Conservation (phyloP, 2,329 filamentous ascomycete species). For the Rugonectria rugulosa region DNA sequence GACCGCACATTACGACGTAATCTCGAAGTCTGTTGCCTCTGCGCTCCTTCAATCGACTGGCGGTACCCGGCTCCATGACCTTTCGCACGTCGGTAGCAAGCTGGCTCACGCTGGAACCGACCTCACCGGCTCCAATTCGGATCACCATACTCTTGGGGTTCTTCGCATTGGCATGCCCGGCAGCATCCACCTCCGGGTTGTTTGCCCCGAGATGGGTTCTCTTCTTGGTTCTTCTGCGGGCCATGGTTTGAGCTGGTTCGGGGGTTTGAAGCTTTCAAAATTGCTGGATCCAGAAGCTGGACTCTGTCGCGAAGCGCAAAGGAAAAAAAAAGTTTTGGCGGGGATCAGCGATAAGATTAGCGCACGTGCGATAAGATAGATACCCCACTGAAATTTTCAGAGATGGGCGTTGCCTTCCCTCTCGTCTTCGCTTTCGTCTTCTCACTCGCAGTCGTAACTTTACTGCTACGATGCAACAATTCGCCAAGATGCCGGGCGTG, state of each 20-base stretch:
- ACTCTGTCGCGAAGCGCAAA: slow-evolving; percentile 33
- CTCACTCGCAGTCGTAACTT: no score
- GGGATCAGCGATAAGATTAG: slow-evolving; percentile 45
- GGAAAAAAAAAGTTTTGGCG: slow-evolving; percentile 45
- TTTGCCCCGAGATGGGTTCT: slow-evolving; percentile 79
- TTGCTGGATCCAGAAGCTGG: slow-evolving; percentile 12
- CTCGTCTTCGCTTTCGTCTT: neutral
- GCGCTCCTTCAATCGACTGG: slow-evolving; percentile 86
- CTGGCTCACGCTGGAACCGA: slow-evolving; percentile 90
- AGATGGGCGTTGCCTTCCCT: slow-evolving; percentile 8
- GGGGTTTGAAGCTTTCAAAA: slow-evolving; percentile 22
- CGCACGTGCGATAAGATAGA: slow-evolving; percentile 43
- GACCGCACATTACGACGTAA: slow-evolving; percentile 94
- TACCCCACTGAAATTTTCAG: slow-evolving; percentile 45
- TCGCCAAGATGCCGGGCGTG: slow-evolving; percentile 44
- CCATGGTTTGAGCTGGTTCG: slow-evolving; percentile 63
- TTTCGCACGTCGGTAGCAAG: slow-evolving; percentile 88
- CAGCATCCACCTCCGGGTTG: slow-evolving; percentile 63
- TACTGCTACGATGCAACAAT: neutral
- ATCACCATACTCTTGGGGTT: slow-evolving; percentile 98
- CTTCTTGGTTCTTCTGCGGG: slow-evolving; percentile 83
- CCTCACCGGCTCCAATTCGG: slow-evolving; percentile 91
- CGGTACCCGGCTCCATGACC: slow-evolving; percentile 97
- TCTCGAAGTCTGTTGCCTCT: slow-evolving; percentile 88
- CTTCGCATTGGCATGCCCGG: slow-evolving; percentile 69